These are phyloP conservation scores for Phytophthora chlamydospora DNA, from an alignment of 352 stramenopile genomes.

Conservation along the genomic window DNA sequence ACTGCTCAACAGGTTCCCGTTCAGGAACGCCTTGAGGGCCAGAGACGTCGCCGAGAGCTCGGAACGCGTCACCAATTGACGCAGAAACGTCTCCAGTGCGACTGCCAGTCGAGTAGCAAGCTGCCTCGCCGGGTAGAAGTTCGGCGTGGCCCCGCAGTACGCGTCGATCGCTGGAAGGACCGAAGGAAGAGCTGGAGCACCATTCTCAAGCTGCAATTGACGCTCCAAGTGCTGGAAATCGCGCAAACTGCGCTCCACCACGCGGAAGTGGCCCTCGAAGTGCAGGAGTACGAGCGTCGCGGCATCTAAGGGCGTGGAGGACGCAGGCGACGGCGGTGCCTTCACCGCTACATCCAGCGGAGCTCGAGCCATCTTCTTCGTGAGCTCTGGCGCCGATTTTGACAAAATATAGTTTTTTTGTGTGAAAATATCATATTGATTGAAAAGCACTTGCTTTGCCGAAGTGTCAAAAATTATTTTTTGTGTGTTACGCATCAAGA, in stretches of 20 bases:
- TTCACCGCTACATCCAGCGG: constrained; percentile 30
- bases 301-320: constrained; percentile 10
- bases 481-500: too few relatives aligned
- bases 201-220: constrained; percentile 18
- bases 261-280: constrained; percentile 22
- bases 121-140: constrained; percentile 25
- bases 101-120: constrained; percentile 27
- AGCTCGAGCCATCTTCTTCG: too few relatives aligned
- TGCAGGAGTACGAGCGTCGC: constrained; percentile 31
- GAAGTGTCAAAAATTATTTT: too few relatives aligned
- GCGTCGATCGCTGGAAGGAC: constrained; percentile 22
- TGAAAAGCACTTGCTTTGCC: too few relatives aligned
- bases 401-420: too few relatives aligned
- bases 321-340: constrained; percentile 10
- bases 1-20: constrained; percentile 26
- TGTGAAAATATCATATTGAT: too few relatives aligned
- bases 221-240: constrained; percentile 40
- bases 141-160: constrained; percentile 18
- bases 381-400: too few relatives aligned
- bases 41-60: constrained; percentile 28
- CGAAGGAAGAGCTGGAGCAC: background rate
- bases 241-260: constrained; percentile 30
- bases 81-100: constrained; percentile 33
- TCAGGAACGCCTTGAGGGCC: constrained; percentile 37
- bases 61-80: constrained; percentile 13